Conservation (phyloP, 306 rosid species). For the Ceratonia siliqua region DNA sequence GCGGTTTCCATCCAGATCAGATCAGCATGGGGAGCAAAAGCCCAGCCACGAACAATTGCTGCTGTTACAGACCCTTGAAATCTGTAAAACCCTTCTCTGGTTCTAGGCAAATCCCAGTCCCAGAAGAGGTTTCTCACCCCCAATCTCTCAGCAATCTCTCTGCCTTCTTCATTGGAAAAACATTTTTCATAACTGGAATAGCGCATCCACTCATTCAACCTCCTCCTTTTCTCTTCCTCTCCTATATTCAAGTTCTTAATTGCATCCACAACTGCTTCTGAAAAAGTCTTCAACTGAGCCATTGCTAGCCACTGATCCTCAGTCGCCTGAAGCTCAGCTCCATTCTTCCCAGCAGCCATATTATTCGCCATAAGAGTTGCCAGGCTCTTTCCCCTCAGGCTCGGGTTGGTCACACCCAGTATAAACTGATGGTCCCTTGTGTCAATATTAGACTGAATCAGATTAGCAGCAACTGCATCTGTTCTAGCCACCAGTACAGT, state of each 20-base stretch:
- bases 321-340: slow-evolving; percentile 73
- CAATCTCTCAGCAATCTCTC: slow-evolving; percentile 62
- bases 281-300: slow-evolving; percentile 77
- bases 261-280: slow-evolving; percentile 69
- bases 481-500: slow-evolving; percentile 88
- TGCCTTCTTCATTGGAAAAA: slow-evolving; percentile 68
- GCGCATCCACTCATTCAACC: slow-evolving; percentile 64
- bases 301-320: slow-evolving; percentile 73
- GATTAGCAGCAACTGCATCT: slow-evolving; percentile 75
- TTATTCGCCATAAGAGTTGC: slow-evolving; percentile 64
- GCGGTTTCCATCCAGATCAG: slow-evolving; percentile 92
- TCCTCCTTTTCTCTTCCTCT: slow-evolving; percentile 63
- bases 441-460: slow-evolving; percentile 90
- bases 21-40: slow-evolving; percentile 82
- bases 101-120: slow-evolving; percentile 95
- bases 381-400: slow-evolving; percentile 53
- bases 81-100: slow-evolving; percentile 93
- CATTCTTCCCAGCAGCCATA: slow-evolving; percentile 69
- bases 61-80: slow-evolving; percentile 80
- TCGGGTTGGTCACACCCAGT: slow-evolving; percentile 75
- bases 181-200: slow-evolving; percentile 57
- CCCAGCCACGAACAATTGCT: slow-evolving; percentile 79
- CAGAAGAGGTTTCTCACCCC: slow-evolving; percentile 73
- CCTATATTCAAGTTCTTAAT: slow-evolving; percentile 52
- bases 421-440: slow-evolving; percentile 83